Conservation (phyloP, 2,329 filamentous ascomycete species). For the Pseudogymnoascus sp. region DNA sequence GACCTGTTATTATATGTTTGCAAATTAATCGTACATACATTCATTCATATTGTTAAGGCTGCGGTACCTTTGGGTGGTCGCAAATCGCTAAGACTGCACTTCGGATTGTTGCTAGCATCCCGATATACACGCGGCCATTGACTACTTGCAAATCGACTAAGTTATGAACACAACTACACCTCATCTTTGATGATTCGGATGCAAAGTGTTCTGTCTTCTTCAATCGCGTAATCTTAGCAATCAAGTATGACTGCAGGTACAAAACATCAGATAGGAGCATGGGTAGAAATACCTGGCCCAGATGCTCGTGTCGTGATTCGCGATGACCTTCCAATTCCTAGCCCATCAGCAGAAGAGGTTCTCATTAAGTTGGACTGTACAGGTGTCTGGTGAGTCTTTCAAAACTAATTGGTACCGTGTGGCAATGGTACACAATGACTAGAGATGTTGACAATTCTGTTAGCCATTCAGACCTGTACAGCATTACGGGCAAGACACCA, state of each 20-base stretch:
- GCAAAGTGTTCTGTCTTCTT: not conserved
- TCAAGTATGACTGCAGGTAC: not conserved
- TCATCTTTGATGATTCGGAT: not conserved
- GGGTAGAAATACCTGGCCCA: conserved; percentile 2
- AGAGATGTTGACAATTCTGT: not conserved
- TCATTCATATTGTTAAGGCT: not conserved
- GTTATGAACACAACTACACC: not conserved
- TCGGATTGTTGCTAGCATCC: not conserved
- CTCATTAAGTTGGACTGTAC: not conserved
- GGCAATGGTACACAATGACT: not conserved
- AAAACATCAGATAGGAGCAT: conserved; percentile 5
- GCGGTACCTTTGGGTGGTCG: not conserved
- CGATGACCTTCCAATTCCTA: conserved; percentile 1
- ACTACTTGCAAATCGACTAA: not conserved
- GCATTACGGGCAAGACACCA: not conserved
- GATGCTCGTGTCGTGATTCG: not conserved
- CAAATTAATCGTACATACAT: not conserved
- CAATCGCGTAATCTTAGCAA: not conserved
- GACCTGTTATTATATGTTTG: not conserved
- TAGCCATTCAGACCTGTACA: not conserved
- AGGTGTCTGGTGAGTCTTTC: not conserved
- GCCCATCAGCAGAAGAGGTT: not conserved
- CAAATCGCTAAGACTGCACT: not conserved
- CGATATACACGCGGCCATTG: not conserved
- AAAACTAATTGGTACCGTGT: not conserved